Base-by-base conservation (phyloP, 176 grass and related monocot genomes). In the Avena insularis region DNA sequence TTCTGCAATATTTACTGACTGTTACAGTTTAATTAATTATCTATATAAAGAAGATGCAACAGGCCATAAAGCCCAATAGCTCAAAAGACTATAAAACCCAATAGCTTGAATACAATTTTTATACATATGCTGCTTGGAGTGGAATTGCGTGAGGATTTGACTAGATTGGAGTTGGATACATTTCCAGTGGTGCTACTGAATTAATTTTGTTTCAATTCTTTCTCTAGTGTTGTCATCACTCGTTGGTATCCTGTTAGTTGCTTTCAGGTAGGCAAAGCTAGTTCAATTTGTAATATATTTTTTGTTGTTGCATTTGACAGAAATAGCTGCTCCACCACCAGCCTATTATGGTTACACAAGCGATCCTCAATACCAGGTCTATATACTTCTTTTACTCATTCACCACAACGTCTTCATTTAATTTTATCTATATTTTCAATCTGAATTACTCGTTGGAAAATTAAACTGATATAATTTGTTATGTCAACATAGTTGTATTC, bases 291-390 rank as follows among this genome's bases (percentile, higher is more conserved):
- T 89, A 79, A 81, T 84, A 23, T 17, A 21, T 64, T 72, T 80
- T 76, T 78, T 10, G 12, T 87, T 85, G 65, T 91, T 72, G 55
- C 46, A 46, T 83, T 31, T 43, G 20, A 19, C 78, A 90, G 81
- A 76, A 62, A 60, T 54, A 63, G 23, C 50, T 62, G 51, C 16
- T 9, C 36, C 79, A 8, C 60, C 25, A 77, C 64, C 90, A 77
- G 77, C 33, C 58, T 92, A 90, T 83, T 86, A 70, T 59, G 90
- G 61, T 65, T 90, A 94, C 79, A 70, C 59, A 80, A 90, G 79
- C 47, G 81, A 75, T 85, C 79, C 67, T 80, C 66, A 54, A 21
- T 86, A 88, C 56, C 78, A 92, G 93, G 93, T 94, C 80, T 75
- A 45, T 68, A 68, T 82, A 36, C 71, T 75, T 19, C 3, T 29